phyloP scores from a whole-genome alignment of 768 basidiomycete species.

The Chlorophyllum brunneum region DNA sequence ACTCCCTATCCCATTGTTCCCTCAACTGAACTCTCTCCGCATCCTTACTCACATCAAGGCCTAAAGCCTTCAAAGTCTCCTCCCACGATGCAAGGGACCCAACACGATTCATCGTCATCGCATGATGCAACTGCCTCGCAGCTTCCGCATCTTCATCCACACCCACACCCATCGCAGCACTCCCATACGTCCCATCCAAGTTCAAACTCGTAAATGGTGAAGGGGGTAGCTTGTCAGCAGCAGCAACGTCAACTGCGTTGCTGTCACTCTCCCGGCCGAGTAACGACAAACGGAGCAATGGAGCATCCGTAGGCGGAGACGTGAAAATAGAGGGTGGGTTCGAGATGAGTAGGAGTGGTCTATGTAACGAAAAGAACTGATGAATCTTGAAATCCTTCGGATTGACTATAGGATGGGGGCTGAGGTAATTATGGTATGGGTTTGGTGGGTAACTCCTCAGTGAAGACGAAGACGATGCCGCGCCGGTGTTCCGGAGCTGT shows the following conservation, averaged over 20 bases:
- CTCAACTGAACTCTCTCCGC: slow-evolving; percentile 47
- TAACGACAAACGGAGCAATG: slow-evolving; percentile 12
- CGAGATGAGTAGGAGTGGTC: slow-evolving; percentile 69
- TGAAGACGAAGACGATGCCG: slow-evolving; percentile 6
- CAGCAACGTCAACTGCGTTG: not conserved
- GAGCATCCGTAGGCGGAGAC: slow-evolving; percentile 25
- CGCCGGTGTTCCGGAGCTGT: slow-evolving; percentile 4
- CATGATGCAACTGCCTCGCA: slow-evolving; percentile 73
- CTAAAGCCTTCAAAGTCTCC: slow-evolving; percentile 57
- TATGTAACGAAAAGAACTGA: slow-evolving; percentile 80
- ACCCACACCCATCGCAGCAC: slow-evolving; percentile 42
- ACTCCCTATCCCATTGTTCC: slow-evolving; percentile 53
- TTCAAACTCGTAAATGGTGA: slow-evolving; percentile 14
- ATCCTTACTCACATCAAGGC: slow-evolving; percentile 50
- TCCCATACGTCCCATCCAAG: slow-evolving; percentile 22
- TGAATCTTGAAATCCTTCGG: slow-evolving; percentile 75
- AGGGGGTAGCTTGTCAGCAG: slow-evolving; percentile 18
- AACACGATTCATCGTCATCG: slow-evolving; percentile 64
- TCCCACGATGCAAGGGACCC: slow-evolving; percentile 69
- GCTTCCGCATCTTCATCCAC: slow-evolving; percentile 77
- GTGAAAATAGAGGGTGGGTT: slow-evolving; percentile 55
- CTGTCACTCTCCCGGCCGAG: not conserved
- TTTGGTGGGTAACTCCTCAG: slow-evolving; percentile 15
- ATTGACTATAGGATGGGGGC: slow-evolving; percentile 52
- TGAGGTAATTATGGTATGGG: slow-evolving; percentile 17